These are phyloP conservation scores for Solanum corneliomulleri DNA, from an alignment of 257 asterid species.

Conservation along the genomic window DNA sequence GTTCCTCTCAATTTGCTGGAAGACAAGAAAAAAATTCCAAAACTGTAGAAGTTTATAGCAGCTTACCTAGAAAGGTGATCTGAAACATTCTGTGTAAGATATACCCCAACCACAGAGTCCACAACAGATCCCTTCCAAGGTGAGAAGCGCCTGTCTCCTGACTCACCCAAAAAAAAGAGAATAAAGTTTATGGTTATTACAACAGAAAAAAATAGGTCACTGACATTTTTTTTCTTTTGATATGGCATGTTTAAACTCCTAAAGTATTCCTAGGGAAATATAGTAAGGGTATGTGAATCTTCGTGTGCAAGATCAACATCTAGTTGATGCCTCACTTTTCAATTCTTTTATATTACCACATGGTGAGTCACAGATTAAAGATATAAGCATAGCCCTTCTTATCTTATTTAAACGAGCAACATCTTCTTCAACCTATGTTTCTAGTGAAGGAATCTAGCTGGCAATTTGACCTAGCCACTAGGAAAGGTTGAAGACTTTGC, in stretches of 20 bases:
- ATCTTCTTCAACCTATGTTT: not conserved
- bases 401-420: not conserved
- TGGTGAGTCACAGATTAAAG: not conserved
- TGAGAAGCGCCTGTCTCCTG: slow-evolving; percentile 50
- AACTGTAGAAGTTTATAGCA: not conserved
- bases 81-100: slow-evolving; percentile 48
- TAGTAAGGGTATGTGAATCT: not conserved
- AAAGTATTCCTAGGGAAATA: not conserved
- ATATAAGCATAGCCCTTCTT: not conserved
- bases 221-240: not conserved
- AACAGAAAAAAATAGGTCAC: not conserved
- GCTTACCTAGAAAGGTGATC: slow-evolving; percentile 52
- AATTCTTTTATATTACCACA: not conserved
- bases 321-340: not conserved
- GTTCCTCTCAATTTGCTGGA: not conserved
- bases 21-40: not conserved
- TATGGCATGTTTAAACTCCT: not conserved
- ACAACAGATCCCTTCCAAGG: slow-evolving; percentile 54
- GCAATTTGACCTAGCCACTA: not conserved
- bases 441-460: not conserved
- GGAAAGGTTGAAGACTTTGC: not conserved
- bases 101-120: slow-evolving; percentile 47
- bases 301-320: not conserved
- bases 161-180: not conserved
- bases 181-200: not conserved